Base-by-base conservation (phyloP, 1,284 basidiomycete species). In the Apiotrichum gamsii region DNA sequence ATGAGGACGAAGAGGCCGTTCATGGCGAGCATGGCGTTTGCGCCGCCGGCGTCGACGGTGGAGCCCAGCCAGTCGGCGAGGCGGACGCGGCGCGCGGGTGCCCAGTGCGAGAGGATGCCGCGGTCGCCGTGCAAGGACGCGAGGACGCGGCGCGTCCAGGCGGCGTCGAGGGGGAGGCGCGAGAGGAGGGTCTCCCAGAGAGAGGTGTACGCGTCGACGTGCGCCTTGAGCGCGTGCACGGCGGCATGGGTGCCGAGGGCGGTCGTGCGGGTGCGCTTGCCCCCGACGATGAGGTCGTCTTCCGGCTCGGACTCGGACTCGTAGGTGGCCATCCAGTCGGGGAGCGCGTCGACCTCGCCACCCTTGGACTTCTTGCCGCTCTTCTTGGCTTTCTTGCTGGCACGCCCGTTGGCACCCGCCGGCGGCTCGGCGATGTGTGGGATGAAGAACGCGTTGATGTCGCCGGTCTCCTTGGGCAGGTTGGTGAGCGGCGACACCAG, bases 51-150 rank as follows among this genome's bases (percentile, higher is more conserved):
- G 68, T 94, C 91, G 29, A 95, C 85, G 56, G 89, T 87, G 11
- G 81, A 80, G 25, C 87, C 83, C 28, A 98, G 78, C 87, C 93
- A 98, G 72, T 98, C 94, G 81, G 95, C 93, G 14, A 94, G 79
- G 43, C 94, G 70, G 6, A 91, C 76, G 0, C 87, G 69, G 35
- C 75, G 55, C 19, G 64, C 59, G n/a, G 62, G 39, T 15, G 63
- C 60, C 57, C 67, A 61, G 54, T 70, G 60, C 2, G 63, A 57
- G 24, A 71, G 52, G 33, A 74, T 72, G 8, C 68, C 69, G 23
- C 62, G 59, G 45, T 65, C 62, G 15, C 65, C 65, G 55, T 70
- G 68, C 36, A 70, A 47, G 4, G 56, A 61, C 1, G 68, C 59
- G 15, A 70, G 50, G 20, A 69, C 57, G 50, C 61, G 62, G 25